Base-by-base conservation (phyloP, 768 basidiomycete genomes). In the Amanita rubescens region DNA sequence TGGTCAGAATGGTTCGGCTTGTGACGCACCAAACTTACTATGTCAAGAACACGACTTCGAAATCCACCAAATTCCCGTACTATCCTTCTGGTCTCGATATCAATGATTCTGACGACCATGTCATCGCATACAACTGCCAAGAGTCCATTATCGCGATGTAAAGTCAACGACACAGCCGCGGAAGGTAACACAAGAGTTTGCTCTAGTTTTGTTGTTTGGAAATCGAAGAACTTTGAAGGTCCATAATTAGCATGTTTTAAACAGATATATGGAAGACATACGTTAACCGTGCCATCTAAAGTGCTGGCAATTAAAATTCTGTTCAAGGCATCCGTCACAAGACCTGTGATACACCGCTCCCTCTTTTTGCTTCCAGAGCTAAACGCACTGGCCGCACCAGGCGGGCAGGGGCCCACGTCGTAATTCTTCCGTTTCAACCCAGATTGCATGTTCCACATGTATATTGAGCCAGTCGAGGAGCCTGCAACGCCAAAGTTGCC, bases 391-490 rank as follows among this genome's bases (percentile, higher is more conserved):
- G 69, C 59, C 7, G 76, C 76, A 56, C 80, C 81, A 19, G 75
- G 67, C 20, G 87, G 86, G 61, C 77, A 80, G 19, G 77, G 67
- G 0, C 85, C 87, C 20, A 95, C 62, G 56, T 75, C 71, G 65
- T 90, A 97, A 1, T 78, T 75, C 69, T 87, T 90, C 42, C 95
- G 77, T 60, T 80, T 79, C 54, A 94, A 78, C 1, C 96, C 96
- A 3, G 90, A 93, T 67, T 99, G 95, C 84, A 99, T 83, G 65
- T 97, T 99, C 88, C 92, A 98, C 85, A 94, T 85, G 54, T 82
- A 68, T 35, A 98, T 87, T 22, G 76, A 77, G 2, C 90, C 89
- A 0, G 81, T 85, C 2, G 90, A 89, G 1, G 87, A 87, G 22
- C 92, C 84, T 3, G 82, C 91, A 10, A 98, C 67, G 25, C 89